phyloP scores from a whole-genome alignment of 164 flowering plant genomes.

The Stephania yunnanensis region DNA sequence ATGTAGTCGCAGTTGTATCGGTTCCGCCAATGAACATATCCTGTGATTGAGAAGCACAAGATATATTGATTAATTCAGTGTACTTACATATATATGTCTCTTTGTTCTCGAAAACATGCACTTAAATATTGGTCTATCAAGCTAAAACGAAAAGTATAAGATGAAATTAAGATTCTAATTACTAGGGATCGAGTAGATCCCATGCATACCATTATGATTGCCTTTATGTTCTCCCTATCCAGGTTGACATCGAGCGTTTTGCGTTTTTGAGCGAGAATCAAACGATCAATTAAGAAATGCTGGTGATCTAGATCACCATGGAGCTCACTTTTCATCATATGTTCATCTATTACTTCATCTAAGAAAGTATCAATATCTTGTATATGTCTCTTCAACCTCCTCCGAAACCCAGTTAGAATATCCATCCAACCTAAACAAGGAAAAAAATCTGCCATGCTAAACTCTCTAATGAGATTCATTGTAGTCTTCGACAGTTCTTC shows the following conservation, averaged over 20 bases:
- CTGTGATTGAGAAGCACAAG: not conserved
- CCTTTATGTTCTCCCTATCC: conserved; percentile 6
- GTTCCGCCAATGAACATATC: conserved; percentile 20
- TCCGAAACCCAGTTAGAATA: conserved; percentile 3
- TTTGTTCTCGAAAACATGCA: not conserved
- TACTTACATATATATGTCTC: too few species aligned
- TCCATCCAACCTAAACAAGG: conserved; percentile 15
- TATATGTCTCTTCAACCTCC: conserved; percentile 1
- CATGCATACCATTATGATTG: conserved; percentile 10
- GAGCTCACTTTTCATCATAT: not conserved
- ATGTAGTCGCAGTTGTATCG: not conserved
- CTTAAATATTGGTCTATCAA: not conserved
- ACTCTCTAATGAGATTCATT: not conserved
- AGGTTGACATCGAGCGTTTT: not conserved
- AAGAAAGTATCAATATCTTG: conserved; percentile 6
- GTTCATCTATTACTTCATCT: conserved; percentile 12
- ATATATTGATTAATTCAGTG: too few species aligned
- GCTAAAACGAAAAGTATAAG: not conserved
- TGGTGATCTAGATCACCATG: not conserved
- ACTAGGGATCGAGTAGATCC: not conserved
- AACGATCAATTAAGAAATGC: conserved; percentile 2
- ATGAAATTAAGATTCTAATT: not conserved
- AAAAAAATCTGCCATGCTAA: conserved; percentile 7
- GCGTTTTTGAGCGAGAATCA: conserved; percentile 9
- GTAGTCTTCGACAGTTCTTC: conserved; percentile 3